A percentile compares a stretch with the other conserved stretches of the same genome.
Conservation (phyloP, 805 yeast genomes). For the Yamadazyma nakazawae region DNA sequence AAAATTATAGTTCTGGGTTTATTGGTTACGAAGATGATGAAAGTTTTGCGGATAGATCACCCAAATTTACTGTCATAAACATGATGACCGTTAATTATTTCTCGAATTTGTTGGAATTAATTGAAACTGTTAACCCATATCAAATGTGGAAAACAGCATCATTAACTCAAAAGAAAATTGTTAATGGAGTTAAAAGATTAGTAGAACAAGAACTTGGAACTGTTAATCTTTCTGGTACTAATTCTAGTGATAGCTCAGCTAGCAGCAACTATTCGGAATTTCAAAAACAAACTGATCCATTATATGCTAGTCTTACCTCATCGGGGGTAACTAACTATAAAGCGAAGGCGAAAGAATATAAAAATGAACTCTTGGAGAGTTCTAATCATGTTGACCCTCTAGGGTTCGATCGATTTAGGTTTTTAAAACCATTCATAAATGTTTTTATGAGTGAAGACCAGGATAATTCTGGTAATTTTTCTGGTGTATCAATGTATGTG, state of each 20-base stretch:
- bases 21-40: neutral
- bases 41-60: slow-evolving; percentile 5
- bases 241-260: too few relatives aligned
- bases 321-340: slow-evolving; percentile 26
- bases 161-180: slow-evolving; percentile 22
- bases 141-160: slow-evolving; percentile 41
- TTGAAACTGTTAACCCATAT: slow-evolving; percentile 29
- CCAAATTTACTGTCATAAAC: slow-evolving; percentile 35
- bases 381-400: slow-evolving; percentile 12
- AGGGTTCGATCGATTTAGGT: slow-evolving; percentile 4
- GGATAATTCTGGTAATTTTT: neutral
- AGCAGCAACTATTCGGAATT: neutral
- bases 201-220: slow-evolving; percentile 24
- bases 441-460: neutral
- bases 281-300: slow-evolving; percentile 3
- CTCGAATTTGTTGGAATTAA: slow-evolving; percentile 35
- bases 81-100: slow-evolving; percentile 40
- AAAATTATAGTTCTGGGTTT: neutral
- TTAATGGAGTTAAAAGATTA: slow-evolving; percentile 24
- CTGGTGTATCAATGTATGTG: slow-evolving; percentile 17
- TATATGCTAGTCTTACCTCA: slow-evolving; percentile 24
- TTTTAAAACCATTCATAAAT: neutral
- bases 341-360: slow-evolving; percentile 24
- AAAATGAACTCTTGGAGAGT: slow-evolving; percentile 23
- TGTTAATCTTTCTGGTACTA: neutral